Evolutionary conservation across 75 land plant species (phyloP).

Genomic region (Chamaecyparis obtusa): DNA sequence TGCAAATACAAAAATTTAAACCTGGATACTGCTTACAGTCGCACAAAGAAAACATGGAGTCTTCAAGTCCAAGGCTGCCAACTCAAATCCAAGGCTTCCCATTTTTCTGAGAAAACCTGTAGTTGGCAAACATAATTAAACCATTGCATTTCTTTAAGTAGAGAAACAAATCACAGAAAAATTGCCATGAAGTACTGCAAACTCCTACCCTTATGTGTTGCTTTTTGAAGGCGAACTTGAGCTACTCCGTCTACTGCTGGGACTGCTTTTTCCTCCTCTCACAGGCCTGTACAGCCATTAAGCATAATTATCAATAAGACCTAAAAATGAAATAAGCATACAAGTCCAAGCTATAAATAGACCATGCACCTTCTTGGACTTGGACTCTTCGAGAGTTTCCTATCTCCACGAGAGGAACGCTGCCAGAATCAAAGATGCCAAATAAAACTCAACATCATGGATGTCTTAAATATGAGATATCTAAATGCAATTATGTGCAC

Average conservation of each 20-base stretch:
- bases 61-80: background rate
- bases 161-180: background rate
- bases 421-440: background rate
- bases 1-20: background rate
- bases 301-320: background rate
- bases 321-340: background rate
- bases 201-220: background rate
- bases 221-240: conserved; percentile 3
- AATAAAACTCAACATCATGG: no score
- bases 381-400: no score
- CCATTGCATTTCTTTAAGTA: background rate
- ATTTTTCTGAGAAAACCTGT: background rate
- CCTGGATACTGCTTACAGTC: background rate
- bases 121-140: background rate
- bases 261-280: conserved; percentile 1
- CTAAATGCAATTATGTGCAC: no score
- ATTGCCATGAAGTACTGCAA: background rate
- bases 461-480: no score
- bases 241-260: background rate
- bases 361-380: background rate
- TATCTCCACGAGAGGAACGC: background rate
- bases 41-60: background rate
- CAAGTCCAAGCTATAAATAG: background rate
- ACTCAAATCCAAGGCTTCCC: background rate
- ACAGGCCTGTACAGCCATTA: background rate